Conservation (phyloP, 495 filamentous ascomycete species). For the Lepidopterella palustris region DNA sequence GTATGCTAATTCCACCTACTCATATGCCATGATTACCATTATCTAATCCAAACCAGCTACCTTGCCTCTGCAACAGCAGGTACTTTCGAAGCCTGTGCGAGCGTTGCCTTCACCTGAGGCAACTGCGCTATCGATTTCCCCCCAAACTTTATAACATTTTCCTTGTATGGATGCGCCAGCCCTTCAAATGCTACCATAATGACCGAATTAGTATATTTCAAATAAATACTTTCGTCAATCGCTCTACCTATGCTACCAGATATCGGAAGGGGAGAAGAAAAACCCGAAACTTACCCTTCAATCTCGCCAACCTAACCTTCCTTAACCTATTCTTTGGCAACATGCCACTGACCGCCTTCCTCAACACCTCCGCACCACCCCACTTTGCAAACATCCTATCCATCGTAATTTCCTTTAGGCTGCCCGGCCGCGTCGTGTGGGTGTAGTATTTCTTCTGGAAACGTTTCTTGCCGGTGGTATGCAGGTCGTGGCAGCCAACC, state of each 20-base stretch:
- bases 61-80: not conserved
- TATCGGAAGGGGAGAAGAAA: not conserved
- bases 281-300: conserved; percentile 66
- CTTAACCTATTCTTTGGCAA: conserved; percentile 92
- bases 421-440: conserved; percentile 85
- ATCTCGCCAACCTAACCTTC: conserved; percentile 73
- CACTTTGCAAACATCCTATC: conserved; percentile 88
- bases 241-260: too few species aligned
- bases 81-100: conserved; percentile 22
- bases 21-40: not conserved
- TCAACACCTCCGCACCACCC: conserved; percentile 88
- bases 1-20: too few species aligned
- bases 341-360: conserved; percentile 92
- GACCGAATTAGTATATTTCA: conserved; percentile 15
- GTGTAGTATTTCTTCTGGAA: conserved; percentile 91
- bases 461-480: conserved; percentile 85
- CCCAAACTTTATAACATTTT: conserved; percentile 64
- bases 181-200: conserved; percentile 77
- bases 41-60: not conserved
- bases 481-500: conserved; percentile 75
- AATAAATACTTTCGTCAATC: conserved; percentile 9
- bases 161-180: conserved; percentile 79
- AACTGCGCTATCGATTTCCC: conserved; percentile 30
- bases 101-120: conserved; percentile 43
- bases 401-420: conserved; percentile 84